phyloP scores from a whole-genome alignment of 78 protist species.

The Dictyostelium firmibasis region DNA sequence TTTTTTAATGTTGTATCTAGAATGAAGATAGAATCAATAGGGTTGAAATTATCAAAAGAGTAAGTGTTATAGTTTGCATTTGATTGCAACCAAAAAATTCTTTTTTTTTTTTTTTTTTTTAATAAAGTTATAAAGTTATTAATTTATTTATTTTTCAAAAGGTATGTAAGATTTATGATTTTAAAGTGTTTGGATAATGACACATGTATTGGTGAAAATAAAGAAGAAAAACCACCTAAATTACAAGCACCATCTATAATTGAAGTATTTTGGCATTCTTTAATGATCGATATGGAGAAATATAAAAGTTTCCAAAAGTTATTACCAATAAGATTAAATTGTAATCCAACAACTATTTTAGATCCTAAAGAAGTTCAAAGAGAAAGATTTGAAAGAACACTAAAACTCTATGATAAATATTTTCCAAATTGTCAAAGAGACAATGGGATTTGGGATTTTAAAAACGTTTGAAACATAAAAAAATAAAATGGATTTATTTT shows the following conservation, averaged over 20 bases:
- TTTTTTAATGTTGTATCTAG: not conserved
- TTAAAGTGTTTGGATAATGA: not conserved
- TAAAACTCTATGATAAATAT: not conserved
- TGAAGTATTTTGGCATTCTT: not conserved
- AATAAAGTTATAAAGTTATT: too few species aligned
- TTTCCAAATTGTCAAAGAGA: not conserved
- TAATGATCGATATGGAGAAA: not conserved
- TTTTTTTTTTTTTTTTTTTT: not conserved
- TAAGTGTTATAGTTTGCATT: too few species aligned
- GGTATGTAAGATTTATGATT: not conserved
- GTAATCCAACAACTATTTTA: not conserved
- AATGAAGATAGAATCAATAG: not conserved
- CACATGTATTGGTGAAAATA: not conserved
- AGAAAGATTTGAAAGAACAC: not conserved
- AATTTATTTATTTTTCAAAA: not conserved
- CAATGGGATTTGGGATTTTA: not conserved
- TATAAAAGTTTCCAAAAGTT: not conserved
- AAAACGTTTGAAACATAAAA: not conserved
- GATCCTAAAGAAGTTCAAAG: not conserved
- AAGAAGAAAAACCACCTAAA: not conserved
- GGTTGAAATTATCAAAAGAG: not conserved
- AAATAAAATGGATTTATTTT: too few species aligned
- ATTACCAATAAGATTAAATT: not conserved
- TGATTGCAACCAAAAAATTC: not conserved
- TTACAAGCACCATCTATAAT: not conserved